phyloP scores from a whole-genome alignment of 257 asterid genomes.

The Solanum dulcamara region DNA sequence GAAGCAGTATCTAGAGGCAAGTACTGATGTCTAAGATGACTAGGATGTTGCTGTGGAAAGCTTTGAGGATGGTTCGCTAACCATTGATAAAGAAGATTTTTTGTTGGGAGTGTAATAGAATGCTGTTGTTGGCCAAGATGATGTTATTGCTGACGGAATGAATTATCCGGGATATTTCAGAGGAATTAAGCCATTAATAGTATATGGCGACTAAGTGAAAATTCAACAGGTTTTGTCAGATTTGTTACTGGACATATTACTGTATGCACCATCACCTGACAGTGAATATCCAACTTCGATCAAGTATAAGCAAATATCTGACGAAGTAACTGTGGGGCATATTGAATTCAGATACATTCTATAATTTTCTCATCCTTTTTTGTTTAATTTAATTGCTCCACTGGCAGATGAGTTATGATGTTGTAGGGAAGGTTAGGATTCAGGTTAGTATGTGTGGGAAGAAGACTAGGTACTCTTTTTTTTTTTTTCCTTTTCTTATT shows the following conservation, averaged over 20 bases:
- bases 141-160: slow-evolving; percentile 59
- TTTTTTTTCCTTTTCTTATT: neutral
- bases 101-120: slow-evolving; percentile 64
- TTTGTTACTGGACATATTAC: slow-evolving; percentile 57
- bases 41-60: slow-evolving; percentile 52
- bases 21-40: slow-evolving; percentile 58
- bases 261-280: slow-evolving; percentile 47
- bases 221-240: slow-evolving; percentile 69
- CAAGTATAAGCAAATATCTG: slow-evolving; percentile 49
- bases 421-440: neutral
- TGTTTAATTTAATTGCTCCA: neutral
- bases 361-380: neutral
- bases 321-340: slow-evolving; percentile 30
- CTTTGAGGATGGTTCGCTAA: slow-evolving; percentile 61
- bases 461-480: neutral
- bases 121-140: slow-evolving; percentile 85
- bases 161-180: slow-evolving; percentile 67
- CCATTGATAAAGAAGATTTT: slow-evolving; percentile 55
- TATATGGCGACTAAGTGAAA: slow-evolving; percentile 58
- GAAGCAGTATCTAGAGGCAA: slow-evolving; percentile 65
- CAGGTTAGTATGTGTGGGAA: too few relatives aligned
- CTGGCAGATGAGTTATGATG: neutral
- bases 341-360: slow-evolving; percentile 52
- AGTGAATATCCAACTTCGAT: slow-evolving; percentile 76
- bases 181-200: slow-evolving; percentile 53